Percentiles rank a stretch among this genome's conserved stretches.
These are phyloP conservation scores for Discostella stelligera DNA, from an alignment of 352 stramenopile species.

Conservation along the genomic window DNA sequence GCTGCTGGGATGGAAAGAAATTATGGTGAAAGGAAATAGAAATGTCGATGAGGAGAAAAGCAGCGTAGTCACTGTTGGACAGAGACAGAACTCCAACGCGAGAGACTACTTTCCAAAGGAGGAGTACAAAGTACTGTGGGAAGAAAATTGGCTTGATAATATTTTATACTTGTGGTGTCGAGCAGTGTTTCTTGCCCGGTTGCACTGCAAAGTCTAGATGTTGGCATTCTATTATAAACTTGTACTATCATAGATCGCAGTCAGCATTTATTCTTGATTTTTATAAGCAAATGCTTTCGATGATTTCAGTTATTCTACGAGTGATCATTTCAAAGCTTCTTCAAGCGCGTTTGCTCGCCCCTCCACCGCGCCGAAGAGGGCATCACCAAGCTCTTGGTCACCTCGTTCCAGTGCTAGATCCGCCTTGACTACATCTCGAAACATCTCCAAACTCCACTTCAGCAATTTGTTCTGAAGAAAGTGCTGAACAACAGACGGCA, in stretches of 20 bases:
- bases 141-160: conserved; percentile 58
- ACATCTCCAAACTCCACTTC: conserved; percentile 84
- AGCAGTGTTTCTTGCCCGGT: conserved; percentile 50
- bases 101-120: conserved; percentile 31
- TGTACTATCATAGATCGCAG: too few species aligned
- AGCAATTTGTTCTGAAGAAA: conserved; percentile 82
- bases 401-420: conserved; percentile 79
- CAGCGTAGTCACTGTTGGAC: conserved; percentile 45
- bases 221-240: too few species aligned
- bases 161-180: conserved; percentile 51
- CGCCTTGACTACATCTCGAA: conserved; percentile 80
- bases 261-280: too few species aligned
- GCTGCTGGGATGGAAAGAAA: conserved; percentile 43
- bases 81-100: conserved; percentile 40
- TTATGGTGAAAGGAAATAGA: conserved; percentile 12
- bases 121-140: conserved; percentile 40
- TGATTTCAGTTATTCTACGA: too few species aligned
- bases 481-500: conserved; percentile 68
- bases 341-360: conserved; percentile 77
- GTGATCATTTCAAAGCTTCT: conserved; percentile 60
- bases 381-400: conserved; percentile 79
- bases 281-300: too few species aligned
- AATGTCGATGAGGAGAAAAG: conserved; percentile 11
- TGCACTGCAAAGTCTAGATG: conserved; percentile 27
- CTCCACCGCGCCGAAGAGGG: conserved; percentile 78